phyloP scores from a whole-genome alignment of 208 protist genomes.

The Acanthamoeba royreba region DNA sequence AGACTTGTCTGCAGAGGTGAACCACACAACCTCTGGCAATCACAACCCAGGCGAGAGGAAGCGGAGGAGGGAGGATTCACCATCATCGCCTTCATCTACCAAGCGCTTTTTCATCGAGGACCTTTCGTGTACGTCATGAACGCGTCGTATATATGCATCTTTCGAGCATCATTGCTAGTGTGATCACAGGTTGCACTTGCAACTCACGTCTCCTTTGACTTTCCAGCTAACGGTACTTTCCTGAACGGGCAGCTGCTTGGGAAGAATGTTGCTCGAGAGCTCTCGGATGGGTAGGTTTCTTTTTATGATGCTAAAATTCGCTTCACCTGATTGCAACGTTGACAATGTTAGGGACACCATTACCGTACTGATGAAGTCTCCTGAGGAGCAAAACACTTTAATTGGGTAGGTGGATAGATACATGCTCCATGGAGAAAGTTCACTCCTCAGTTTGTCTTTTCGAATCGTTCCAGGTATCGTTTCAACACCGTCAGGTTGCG shows the following conservation, averaged over 20 bases:
- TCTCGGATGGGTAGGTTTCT: not conserved
- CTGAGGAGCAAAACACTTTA: not conserved
- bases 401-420: too few relatives aligned
- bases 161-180: not conserved
- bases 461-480: too few relatives aligned
- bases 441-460: not conserved
- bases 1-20: not conserved
- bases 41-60: not conserved
- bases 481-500: too few relatives aligned
- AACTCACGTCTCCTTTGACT: not conserved
- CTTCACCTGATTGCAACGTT: not conserved
- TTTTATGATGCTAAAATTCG: not conserved
- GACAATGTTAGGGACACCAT: not conserved
- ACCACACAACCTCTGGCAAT: too few relatives aligned
- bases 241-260: not conserved
- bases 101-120: not conserved
- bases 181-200: too few relatives aligned
- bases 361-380: not conserved
- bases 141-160: too few relatives aligned
- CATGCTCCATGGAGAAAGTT: too few relatives aligned
- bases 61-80: too few relatives aligned
- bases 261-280: not conserved
- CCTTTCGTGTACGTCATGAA: not conserved
- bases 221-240: not conserved
- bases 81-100: not conserved